These are phyloP conservation scores for Metschnikowia anglica DNA, from an alignment of 805 yeast species.

Conservation along the genomic window DNA sequence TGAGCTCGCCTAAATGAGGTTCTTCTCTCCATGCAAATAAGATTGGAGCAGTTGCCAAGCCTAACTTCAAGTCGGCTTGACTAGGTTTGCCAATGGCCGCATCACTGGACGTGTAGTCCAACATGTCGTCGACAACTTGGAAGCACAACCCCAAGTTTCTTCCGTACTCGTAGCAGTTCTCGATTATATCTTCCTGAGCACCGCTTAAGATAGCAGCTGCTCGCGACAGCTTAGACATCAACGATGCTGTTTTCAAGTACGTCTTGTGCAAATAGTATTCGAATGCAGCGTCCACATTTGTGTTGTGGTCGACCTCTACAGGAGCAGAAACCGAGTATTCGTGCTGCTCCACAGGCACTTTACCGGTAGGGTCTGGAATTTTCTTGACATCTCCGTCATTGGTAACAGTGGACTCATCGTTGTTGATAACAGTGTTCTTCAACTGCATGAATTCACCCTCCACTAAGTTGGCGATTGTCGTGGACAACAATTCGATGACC, in stretches of 20 bases:
- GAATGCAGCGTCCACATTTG: slow-evolving; percentile 82
- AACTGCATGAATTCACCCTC: slow-evolving; percentile 99
- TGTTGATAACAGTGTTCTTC: slow-evolving; percentile 76
- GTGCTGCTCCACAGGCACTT: slow-evolving; percentile 57
- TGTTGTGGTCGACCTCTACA: slow-evolving; percentile 52
- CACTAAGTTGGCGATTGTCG: slow-evolving; percentile 93
- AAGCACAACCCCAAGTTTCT: slow-evolving; percentile 91
- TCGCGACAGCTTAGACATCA: slow-evolving; percentile 90
- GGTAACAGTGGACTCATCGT: slow-evolving; percentile 45
- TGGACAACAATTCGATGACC: slow-evolving; percentile 91
- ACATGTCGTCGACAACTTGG: slow-evolving; percentile 94
- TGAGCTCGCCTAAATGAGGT: slow-evolving; percentile 81
- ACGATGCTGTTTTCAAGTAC: slow-evolving; percentile 88
- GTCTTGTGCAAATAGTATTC: slow-evolving; percentile 95
- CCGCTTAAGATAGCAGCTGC: slow-evolving; percentile 94
- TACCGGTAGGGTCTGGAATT: slow-evolving; percentile 61
- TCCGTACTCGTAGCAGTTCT: slow-evolving; percentile 87
- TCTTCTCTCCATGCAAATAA: slow-evolving; percentile 89
- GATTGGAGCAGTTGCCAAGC: slow-evolving; percentile 96
- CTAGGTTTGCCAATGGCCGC: slow-evolving; percentile 90
- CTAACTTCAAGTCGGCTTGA: slow-evolving; percentile 90
- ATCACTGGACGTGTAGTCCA: slow-evolving; percentile 89
- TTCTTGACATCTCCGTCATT: slow-evolving; percentile 48
- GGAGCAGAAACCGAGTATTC: slow-evolving; percentile 52
- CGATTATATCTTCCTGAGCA: slow-evolving; percentile 70